Conservation (phyloP, 2,329 filamentous ascomycete species). For the Phaeomoniella chlamydospora region DNA sequence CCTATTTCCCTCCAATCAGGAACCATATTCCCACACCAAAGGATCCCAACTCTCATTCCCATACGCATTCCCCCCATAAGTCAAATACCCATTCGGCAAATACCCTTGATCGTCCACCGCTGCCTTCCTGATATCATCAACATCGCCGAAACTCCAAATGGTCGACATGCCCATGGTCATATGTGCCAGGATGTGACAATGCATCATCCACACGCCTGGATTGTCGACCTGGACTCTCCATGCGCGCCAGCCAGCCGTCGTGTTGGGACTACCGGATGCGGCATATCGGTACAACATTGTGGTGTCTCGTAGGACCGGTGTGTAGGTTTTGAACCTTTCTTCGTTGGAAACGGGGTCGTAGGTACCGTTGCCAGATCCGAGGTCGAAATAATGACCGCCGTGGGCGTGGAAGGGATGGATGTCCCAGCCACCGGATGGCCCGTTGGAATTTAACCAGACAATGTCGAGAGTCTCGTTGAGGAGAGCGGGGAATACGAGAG, state of each 20-base stretch:
- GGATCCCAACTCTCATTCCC: constrained; percentile 16
- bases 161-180: constrained; percentile 34
- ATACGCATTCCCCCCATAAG: constrained; percentile 28
- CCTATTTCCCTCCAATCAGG: too few species aligned
- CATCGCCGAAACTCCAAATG: constrained; percentile 31
- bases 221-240: constrained; percentile 39
- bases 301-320: constrained; percentile 28
- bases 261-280: constrained; percentile 21
- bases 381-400: constrained; percentile 29
- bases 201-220: constrained; percentile 37
- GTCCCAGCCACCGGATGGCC: constrained; percentile 16
- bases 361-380: constrained; percentile 29
- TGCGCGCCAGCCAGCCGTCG: constrained; percentile 42
- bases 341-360: constrained; percentile 30
- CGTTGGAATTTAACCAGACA: constrained; percentile 24
- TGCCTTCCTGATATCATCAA: constrained; percentile 23
- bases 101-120: constrained; percentile 13
- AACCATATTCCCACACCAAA: too few species aligned
- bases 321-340: constrained; percentile 19
- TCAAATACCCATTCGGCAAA: constrained; percentile 27
- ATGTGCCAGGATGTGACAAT: constrained; percentile 35
- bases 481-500: constrained; percentile 9
- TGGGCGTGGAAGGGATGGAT: constrained; percentile 33
- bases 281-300: constrained; percentile 44
- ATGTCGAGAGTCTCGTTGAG: constrained; percentile 32